A percentile compares a stretch with the other conserved stretches of the same genome.
These are phyloP conservation scores for Croton setiger DNA, from an alignment of 441 rosid species.

Conservation along the genomic window DNA sequence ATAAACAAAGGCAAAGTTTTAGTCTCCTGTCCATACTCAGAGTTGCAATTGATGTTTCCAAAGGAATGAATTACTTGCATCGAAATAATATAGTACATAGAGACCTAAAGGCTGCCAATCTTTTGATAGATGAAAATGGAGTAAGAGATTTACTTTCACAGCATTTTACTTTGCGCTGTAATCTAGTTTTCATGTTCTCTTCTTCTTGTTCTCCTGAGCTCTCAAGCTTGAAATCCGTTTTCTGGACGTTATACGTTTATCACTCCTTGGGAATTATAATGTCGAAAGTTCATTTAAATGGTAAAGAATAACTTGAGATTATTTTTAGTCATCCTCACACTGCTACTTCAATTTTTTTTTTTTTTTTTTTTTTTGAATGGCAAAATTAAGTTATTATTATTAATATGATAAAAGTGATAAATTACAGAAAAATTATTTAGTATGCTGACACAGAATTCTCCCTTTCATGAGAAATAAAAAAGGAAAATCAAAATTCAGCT, in stretches of 20 bases:
- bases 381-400: too few species aligned
- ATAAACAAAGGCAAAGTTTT: slow-evolving; percentile 46
- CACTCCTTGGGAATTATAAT: not conserved
- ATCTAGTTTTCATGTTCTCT: slow-evolving; percentile 3
- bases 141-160: slow-evolving; percentile 39
- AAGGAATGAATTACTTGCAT: slow-evolving; percentile 63
- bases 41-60: slow-evolving; percentile 58
- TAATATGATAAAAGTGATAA: too few species aligned
- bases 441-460: too few species aligned
- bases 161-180: slow-evolving; percentile 11
- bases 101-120: slow-evolving; percentile 67
- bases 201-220: slow-evolving; percentile 1
- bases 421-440: too few species aligned
- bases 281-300: not conserved
- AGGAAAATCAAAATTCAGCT: too few species aligned
- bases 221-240: not conserved
- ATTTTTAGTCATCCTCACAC: not conserved
- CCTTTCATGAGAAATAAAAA: too few species aligned
- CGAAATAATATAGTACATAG: slow-evolving; percentile 54
- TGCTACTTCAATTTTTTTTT: too few species aligned
- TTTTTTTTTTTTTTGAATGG: too few species aligned
- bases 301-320: not conserved
- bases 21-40: slow-evolving; percentile 47
- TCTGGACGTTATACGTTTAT: slow-evolving; percentile 3
- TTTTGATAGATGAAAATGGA: slow-evolving; percentile 65